These are phyloP conservation scores for Pythium phragmitis DNA, from an alignment of 352 stramenopile species.

Conservation along the genomic window DNA sequence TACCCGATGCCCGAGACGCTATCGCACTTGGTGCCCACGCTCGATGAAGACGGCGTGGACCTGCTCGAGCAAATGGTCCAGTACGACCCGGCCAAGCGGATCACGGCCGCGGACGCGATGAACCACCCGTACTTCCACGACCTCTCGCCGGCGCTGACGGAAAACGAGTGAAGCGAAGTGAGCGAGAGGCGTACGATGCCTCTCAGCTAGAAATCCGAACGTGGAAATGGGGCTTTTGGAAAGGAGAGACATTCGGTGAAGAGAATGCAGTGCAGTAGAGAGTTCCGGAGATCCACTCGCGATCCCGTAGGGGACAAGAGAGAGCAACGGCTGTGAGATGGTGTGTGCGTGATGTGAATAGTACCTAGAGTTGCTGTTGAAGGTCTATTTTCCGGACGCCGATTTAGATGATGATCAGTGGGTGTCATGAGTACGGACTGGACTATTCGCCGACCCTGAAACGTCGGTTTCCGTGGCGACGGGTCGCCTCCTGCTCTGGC, in stretches of 20 bases:
- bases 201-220: neutral
- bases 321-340: slow-evolving; percentile 22
- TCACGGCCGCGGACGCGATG: slow-evolving; percentile 95
- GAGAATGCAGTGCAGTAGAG: too few relatives aligned
- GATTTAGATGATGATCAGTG: neutral
- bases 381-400: neutral
- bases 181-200: too few relatives aligned
- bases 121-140: slow-evolving; percentile 98
- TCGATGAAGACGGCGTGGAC: slow-evolving; percentile 91
- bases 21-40: slow-evolving; percentile 88
- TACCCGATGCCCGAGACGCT: slow-evolving; percentile 89
- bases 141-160: slow-evolving; percentile 69
- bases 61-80: slow-evolving; percentile 91
- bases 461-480: neutral
- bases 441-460: neutral
- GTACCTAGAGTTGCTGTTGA: slow-evolving; percentile 22
- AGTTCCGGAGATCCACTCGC: neutral
- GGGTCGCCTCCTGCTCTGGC: neutral
- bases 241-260: too few relatives aligned
- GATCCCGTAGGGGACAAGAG: neutral
- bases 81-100: slow-evolving; percentile 87
- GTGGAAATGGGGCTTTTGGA: too few relatives aligned
- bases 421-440: too few relatives aligned
- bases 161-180: slow-evolving; percentile 27
- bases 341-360: slow-evolving; percentile 33